Conservation (phyloP, 345 rosid genomes). For the Rhizophora mangle region DNA sequence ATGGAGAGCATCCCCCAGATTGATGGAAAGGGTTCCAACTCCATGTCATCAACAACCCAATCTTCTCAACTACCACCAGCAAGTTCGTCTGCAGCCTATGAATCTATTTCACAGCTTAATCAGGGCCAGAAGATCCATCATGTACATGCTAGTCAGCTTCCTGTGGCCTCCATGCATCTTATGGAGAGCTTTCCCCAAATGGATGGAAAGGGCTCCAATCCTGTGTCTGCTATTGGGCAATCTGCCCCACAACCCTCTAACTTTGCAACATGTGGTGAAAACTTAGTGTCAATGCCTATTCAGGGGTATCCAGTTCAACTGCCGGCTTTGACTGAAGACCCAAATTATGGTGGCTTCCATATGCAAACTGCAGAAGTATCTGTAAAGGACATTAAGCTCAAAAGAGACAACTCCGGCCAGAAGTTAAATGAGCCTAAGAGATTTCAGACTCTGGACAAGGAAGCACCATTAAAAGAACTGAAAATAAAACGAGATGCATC, state of each 20-base stretch:
- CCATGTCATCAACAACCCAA: conserved; percentile 19
- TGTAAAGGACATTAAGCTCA: conserved; percentile 36
- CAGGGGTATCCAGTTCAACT: conserved; percentile 36
- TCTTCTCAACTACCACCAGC: conserved; percentile 25
- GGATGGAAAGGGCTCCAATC: conserved; percentile 32
- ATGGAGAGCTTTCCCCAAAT: conserved; percentile 24
- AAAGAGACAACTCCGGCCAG: conserved; percentile 34
- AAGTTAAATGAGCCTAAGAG: conserved; percentile 42
- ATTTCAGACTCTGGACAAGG: conserved; percentile 37
- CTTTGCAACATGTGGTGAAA: conserved; percentile 33
- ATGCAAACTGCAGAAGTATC: conserved; percentile 34
- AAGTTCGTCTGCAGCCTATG: conserved; percentile 30
- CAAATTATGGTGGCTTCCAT: conserved; percentile 28
- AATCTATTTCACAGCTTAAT: conserved; percentile 35
- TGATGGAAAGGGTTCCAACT: conserved; percentile 32
- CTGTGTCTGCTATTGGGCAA: conserved; percentile 33
- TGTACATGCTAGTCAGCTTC: conserved; percentile 34
- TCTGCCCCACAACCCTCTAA: conserved; percentile 28
- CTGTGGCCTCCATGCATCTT: conserved; percentile 25
- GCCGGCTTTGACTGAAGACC: conserved; percentile 39
- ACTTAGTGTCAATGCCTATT: conserved; percentile 29
- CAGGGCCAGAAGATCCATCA: conserved; percentile 33
- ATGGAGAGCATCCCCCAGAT: conserved; percentile 25
- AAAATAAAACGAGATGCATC: conserved; percentile 51
- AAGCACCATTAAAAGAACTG: conserved; percentile 33